phyloP scores from a whole-genome alignment of 169 alveolate species.

The Eimeria necatrix region DNA sequence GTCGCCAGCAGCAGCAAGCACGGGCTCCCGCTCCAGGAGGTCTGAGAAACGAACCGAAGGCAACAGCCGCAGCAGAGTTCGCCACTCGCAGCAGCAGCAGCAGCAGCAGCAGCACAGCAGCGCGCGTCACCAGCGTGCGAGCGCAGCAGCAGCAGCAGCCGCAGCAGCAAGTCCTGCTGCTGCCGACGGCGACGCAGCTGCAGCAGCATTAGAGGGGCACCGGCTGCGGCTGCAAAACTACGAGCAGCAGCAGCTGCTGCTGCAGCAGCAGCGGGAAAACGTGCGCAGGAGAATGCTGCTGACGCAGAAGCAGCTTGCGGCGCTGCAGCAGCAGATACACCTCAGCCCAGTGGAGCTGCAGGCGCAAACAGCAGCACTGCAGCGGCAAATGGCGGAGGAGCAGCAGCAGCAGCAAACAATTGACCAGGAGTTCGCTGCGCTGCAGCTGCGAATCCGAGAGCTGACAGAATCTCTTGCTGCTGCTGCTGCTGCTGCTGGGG shows the following conservation, averaged over 20 bases:
- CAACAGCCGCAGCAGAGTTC: constrained; percentile 37
- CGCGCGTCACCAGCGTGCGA: neutral
- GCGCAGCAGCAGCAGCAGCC: constrained; percentile 56
- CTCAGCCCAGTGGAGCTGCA: neutral
- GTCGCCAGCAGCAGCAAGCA: constrained; percentile 31
- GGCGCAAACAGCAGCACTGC: constrained; percentile 51
- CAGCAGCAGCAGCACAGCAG: constrained; percentile 53
- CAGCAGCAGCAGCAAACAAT: constrained; percentile 62
- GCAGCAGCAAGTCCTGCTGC: neutral
- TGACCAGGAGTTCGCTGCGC: neutral
- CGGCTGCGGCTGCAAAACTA: constrained; percentile 51
- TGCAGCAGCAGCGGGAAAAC: constrained; percentile 75
- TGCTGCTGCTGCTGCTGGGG: constrained; percentile 48
- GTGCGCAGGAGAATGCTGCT: constrained; percentile 51
- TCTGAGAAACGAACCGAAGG: constrained; percentile 52
- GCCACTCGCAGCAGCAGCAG: constrained; percentile 30
- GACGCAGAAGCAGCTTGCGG: constrained; percentile 57
- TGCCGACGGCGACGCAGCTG: constrained; percentile 18
- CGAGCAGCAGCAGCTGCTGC: constrained; percentile 65
- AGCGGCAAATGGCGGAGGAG: constrained; percentile 46
- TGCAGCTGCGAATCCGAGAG: constrained; percentile 22
- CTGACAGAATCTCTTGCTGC: constrained; percentile 9
- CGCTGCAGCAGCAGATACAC: constrained; percentile 69
- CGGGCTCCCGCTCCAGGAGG: neutral
- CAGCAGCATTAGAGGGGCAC: constrained; percentile 24